Evolutionary conservation across 1,284 basidiomycete genomes (phyloP).

Genomic region (Tylopilus sp.): DNA sequence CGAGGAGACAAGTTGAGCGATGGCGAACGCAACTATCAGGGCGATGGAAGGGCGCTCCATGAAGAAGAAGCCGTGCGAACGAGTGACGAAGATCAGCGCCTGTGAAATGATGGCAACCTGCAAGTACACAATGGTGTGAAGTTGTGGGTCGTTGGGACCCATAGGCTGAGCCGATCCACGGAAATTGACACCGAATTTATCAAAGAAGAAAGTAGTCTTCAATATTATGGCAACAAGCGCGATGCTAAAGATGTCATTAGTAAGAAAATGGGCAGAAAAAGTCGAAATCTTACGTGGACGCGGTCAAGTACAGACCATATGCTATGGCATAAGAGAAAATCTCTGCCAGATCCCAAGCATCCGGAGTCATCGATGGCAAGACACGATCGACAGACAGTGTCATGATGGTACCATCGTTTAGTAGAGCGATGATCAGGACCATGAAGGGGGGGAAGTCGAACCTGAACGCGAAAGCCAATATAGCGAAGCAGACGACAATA

Average conservation of each 20-base stretch:
- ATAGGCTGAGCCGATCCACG: conserved; percentile 39
- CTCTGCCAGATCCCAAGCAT: conserved; percentile 95
- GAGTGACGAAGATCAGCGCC: conserved; percentile 95
- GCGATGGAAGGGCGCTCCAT: conserved; percentile 94
- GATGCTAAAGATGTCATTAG: conserved; percentile 45
- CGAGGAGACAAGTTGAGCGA: conserved; percentile 91
- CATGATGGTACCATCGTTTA: conserved; percentile 99
- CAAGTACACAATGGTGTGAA: conserved; percentile 82
- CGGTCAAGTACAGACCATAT: conserved; percentile 90
- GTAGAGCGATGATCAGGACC: conserved; percentile 94
- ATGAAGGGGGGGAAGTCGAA: conserved; percentile 99
- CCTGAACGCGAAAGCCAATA: conserved; percentile 93
- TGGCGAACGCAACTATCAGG: conserved; percentile 84
- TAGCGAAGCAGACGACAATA: conserved; percentile 96
- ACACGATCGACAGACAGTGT: conserved; percentile 97
- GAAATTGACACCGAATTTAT: conserved; percentile 77
- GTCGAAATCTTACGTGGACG: conserved; percentile 69
- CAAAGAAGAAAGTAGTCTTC: conserved; percentile 87
- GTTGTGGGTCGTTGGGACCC: conserved; percentile 68
- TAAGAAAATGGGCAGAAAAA: conserved; percentile 12
- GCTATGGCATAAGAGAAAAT: conserved; percentile 95
- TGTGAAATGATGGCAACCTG: conserved; percentile 98
- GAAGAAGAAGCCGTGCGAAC: conserved; percentile 97
- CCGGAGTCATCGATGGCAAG: conserved; percentile 85
- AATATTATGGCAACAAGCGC: conserved; percentile 82